Evolutionary conservation across 1,284 basidiomycete genomes (phyloP).

Genomic region (Moesziomyces sp.): DNA sequence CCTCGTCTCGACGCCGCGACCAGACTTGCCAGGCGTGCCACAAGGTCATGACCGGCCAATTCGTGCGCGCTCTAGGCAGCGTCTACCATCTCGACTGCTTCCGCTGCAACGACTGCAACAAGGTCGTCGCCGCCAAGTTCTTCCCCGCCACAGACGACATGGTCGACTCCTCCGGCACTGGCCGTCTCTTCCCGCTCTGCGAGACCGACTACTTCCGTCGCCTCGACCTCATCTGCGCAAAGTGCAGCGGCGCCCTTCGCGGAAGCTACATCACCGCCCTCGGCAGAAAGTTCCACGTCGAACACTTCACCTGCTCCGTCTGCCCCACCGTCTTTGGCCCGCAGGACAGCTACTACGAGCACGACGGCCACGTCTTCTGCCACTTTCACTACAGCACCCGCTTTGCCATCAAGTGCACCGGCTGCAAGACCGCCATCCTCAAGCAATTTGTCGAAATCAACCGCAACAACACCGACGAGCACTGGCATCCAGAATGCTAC

Average conservation of each 20-base stretch:
- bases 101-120: conserved; percentile 90
- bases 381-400: conserved; percentile 92
- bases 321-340: conserved; percentile 96
- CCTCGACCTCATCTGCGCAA: conserved; percentile 93
- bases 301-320: conserved; percentile 98
- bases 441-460: conserved; percentile 99
- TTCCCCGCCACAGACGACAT: conserved; percentile 76
- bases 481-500: conserved; percentile 99
- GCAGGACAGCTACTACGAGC: conserved; percentile 98
- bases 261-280: conserved; percentile 99
- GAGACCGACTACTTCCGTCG: conserved; percentile 97
- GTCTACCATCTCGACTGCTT: conserved; percentile 97
- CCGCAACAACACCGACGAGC: conserved; percentile 95
- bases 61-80: conserved; percentile 92
- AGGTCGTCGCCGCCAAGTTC: conserved; percentile 97
- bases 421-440: conserved; percentile 96
- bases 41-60: conserved; percentile 82
- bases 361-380: conserved; percentile 85
- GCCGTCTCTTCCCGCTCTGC: conserved; percentile 72
- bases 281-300: conserved; percentile 99
- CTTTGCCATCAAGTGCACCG: conserved; percentile 97
- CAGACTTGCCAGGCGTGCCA: conserved; percentile 61
- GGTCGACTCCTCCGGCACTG: conserved; percentile 75
- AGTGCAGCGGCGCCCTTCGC: conserved; percentile 90
- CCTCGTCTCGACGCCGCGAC: conserved; percentile 36